Evolutionary conservation across 371 early-diverging fungal genomes (phyloP).

Genomic region (Nematocida minor): DNA sequence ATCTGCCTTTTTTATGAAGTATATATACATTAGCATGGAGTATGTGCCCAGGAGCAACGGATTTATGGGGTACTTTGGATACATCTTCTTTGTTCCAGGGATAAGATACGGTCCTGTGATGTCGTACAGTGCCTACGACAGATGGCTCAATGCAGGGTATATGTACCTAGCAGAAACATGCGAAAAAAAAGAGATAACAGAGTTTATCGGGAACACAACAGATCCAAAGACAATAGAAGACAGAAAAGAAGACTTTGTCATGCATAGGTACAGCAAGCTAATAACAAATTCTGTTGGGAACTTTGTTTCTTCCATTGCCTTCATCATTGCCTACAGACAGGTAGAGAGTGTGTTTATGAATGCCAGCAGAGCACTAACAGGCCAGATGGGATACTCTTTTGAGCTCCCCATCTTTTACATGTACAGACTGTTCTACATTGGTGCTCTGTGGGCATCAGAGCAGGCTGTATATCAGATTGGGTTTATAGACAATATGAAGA

Average conservation of each 20-base stretch:
- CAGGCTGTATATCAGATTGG: background rate
- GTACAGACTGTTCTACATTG: slow-evolving; percentile 1
- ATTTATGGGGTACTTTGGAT: slow-evolving; percentile 38
- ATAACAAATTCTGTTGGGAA: background rate
- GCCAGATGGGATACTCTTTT: background rate
- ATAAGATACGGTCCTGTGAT: slow-evolving; percentile 43
- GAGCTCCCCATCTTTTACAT: background rate
- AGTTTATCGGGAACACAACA: background rate
- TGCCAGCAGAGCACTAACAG: background rate
- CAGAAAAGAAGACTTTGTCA: background rate
- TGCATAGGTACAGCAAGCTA: slow-evolving; percentile 9
- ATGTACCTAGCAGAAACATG: background rate
- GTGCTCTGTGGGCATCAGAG: background rate
- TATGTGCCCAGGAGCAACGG: slow-evolving; percentile 4
- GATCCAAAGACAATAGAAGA: background rate
- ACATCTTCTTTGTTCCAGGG: slow-evolving; percentile 45
- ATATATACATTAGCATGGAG: slow-evolving; percentile 27
- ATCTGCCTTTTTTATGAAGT: slow-evolving; percentile 42
- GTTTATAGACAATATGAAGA: background rate
- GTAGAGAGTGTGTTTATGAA: background rate
- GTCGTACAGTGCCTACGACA: slow-evolving; percentile 3
- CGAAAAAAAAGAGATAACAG: background rate
- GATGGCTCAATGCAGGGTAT: slow-evolving; percentile 29
- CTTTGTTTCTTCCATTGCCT: background rate
- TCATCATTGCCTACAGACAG: background rate